Conservation (phyloP, 768 basidiomycete species). For the Exsudoporus frostii region DNA sequence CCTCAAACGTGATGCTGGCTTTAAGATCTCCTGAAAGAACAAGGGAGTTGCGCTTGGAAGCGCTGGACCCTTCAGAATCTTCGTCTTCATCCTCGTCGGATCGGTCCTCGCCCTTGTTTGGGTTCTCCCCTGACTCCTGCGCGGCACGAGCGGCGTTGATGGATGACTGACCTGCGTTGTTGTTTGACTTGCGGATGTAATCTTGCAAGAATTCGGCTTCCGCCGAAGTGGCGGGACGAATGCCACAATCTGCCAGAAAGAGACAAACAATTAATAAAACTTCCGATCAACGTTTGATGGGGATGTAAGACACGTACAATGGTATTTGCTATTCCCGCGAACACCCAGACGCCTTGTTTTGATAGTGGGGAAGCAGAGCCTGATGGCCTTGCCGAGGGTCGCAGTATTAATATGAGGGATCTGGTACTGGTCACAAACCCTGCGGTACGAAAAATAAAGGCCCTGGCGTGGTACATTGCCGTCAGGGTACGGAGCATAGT, state of each 20-base stretch:
- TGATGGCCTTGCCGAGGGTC: slow-evolving; percentile 91
- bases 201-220: slow-evolving; percentile 92
- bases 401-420: slow-evolving; percentile 95
- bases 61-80: slow-evolving; percentile 74
- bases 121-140: slow-evolving; percentile 63
- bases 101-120: slow-evolving; percentile 61
- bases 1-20: slow-evolving; percentile 52
- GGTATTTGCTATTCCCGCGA: slow-evolving; percentile 94
- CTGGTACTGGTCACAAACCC: slow-evolving; percentile 89
- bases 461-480: slow-evolving; percentile 93
- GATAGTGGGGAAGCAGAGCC: slow-evolving; percentile 91
- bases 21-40: slow-evolving; percentile 63
- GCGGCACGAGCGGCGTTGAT: slow-evolving; percentile 72
- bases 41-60: slow-evolving; percentile 74
- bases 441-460: slow-evolving; percentile 88
- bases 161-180: slow-evolving; percentile 73
- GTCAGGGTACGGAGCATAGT: slow-evolving; percentile 88
- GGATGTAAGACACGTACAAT: slow-evolving; percentile 59
- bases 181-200: slow-evolving; percentile 89
- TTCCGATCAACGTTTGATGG: slow-evolving; percentile 32
- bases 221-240: slow-evolving; percentile 84
- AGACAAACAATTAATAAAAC: slow-evolving; percentile 27
- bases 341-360: slow-evolving; percentile 92
- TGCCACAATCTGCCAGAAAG: slow-evolving; percentile 72
- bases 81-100: slow-evolving; percentile 87